These are phyloP conservation scores for Sporothrix variecibatus DNA, from an alignment of 2,329 filamentous ascomycete genomes.

Conservation along the genomic window DNA sequence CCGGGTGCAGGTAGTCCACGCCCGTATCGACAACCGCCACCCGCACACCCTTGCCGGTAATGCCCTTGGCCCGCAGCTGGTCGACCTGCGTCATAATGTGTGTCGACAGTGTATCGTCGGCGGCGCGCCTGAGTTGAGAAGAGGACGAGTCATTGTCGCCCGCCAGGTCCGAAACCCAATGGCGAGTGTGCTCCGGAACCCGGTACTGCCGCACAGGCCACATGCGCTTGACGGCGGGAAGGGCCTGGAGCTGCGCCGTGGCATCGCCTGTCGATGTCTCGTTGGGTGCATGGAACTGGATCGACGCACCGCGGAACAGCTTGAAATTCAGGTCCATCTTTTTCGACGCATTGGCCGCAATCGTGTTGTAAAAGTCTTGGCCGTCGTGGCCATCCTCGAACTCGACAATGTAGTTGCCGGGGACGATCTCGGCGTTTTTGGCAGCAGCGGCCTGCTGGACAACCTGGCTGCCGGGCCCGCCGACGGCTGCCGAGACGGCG, in stretches of 20 bases:
- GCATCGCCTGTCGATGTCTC: conserved; percentile 44
- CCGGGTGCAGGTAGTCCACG: conserved; percentile 27
- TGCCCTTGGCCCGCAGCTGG: conserved; percentile 51
- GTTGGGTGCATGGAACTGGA: conserved; percentile 52
- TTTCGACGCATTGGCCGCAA: conserved; percentile 45
- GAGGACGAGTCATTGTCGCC: conserved; percentile 34
- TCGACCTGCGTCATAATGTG: conserved; percentile 60
- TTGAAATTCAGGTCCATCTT: conserved; percentile 53
- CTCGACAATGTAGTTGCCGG: conserved; percentile 56
- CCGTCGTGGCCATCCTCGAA: conserved; percentile 52
- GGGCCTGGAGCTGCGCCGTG: conserved; percentile 44
- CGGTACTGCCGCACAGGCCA: conserved; percentile 51
- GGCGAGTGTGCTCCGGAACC: conserved; percentile 48
- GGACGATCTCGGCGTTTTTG: conserved; percentile 36
- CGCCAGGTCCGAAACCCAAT: conserved; percentile 44
- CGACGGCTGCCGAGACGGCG: conserved; percentile 20
- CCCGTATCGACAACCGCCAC: conserved; percentile 57
- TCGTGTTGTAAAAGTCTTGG: conserved; percentile 43
- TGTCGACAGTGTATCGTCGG: conserved; percentile 48
- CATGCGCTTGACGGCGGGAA: conserved; percentile 51
- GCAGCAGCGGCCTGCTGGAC: background rate
- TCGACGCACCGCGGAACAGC: conserved; percentile 57
- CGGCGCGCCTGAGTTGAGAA: conserved; percentile 36
- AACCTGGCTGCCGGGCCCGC: conserved; percentile 12
- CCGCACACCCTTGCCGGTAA: conserved; percentile 54